Conservation (phyloP, 164 flowering plant species). For the Tetracentron sinense region DNA sequence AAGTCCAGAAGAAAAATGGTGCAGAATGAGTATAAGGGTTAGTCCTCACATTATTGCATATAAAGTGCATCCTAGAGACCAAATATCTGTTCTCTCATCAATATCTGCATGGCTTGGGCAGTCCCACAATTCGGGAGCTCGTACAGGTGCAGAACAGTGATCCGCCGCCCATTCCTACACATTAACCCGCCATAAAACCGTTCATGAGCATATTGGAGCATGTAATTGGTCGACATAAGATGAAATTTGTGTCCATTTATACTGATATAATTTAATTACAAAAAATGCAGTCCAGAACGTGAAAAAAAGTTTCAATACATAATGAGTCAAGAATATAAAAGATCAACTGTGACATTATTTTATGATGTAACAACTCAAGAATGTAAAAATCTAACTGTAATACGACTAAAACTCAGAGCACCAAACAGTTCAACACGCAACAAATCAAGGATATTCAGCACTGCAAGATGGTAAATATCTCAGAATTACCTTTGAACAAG, state of each 20-base stretch:
- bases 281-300: neutral
- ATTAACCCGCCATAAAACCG: constrained; percentile 3
- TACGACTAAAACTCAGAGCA: neutral
- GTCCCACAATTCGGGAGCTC: constrained; percentile 99
- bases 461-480: neutral
- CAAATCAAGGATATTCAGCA: neutral
- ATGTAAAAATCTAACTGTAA: neutral
- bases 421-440: neutral
- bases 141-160: constrained; percentile 90
- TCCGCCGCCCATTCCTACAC: constrained; percentile 97
- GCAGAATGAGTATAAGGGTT: neutral
- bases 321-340: too few relatives aligned
- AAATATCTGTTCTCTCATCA: constrained; percentile 95
- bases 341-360: neutral
- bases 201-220: constrained; percentile 5
- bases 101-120: constrained; percentile 91
- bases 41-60: constrained; percentile 87
- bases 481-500: neutral
- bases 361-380: neutral
- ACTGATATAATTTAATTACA: neutral
- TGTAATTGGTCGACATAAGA: neutral
- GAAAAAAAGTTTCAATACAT: neutral
- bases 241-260: neutral
- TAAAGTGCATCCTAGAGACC: constrained; percentile 95
- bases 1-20: neutral